Conservation (phyloP, 306 rosid genomes). For the Cicer pinnatifidum region DNA sequence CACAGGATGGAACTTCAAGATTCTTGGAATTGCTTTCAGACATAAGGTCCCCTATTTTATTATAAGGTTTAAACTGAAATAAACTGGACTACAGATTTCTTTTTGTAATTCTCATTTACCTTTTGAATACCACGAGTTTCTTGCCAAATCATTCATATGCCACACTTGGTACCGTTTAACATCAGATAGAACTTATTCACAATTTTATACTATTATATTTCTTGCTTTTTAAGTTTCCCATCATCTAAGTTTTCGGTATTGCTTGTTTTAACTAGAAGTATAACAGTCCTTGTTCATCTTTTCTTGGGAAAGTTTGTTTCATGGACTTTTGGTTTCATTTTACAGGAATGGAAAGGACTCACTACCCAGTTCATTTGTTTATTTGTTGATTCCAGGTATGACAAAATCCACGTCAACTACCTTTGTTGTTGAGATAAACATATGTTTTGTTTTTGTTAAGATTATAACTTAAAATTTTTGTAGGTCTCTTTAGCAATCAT, state of each 20-base stretch:
- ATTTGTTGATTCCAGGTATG: conserved; percentile 80
- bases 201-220: background rate
- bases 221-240: background rate
- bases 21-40: conserved; percentile 77
- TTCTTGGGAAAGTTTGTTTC: conserved; percentile 21
- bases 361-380: conserved; percentile 76
- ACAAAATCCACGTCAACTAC: conserved; percentile 33
- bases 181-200: conserved; percentile 12
- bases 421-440: conserved; percentile 1
- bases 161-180: conserved; percentile 4
- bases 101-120: conserved; percentile 9
- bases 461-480: conserved; percentile 26
- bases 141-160: conserved; percentile 27
- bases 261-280: conserved; percentile 4
- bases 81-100: background rate
- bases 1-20: conserved; percentile 74
- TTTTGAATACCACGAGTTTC: conserved; percentile 4
- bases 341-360: conserved; percentile 70
- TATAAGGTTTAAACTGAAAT: conserved; percentile 19
- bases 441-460: conserved; percentile 23
- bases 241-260: background rate
- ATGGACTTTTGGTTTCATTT: conserved; percentile 24
- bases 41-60: conserved; percentile 58
- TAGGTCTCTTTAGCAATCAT: conserved; percentile 90
- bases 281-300: background rate